phyloP scores from a whole-genome alignment of 371 early-diverging fungal species.

The Hamiltosporidium tvaerminnensis region DNA sequence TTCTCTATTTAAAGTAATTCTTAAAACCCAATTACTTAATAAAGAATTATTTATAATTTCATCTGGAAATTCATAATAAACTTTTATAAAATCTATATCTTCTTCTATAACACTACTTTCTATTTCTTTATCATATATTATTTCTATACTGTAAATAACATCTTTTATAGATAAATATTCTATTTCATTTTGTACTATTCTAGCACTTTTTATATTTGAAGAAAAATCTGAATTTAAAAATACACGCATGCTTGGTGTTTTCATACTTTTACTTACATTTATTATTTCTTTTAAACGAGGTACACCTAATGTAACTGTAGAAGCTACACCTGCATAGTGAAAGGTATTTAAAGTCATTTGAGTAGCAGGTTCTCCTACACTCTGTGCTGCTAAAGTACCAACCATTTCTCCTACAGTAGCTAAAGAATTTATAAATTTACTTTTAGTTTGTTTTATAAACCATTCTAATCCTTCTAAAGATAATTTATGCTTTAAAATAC shows the following conservation, averaged over 20 bases:
- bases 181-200: constrained; percentile 68
- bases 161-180: constrained; percentile 75
- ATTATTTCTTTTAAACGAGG: constrained; percentile 98
- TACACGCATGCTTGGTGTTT: constrained; percentile 78
- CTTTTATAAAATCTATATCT: constrained; percentile 74
- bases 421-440: constrained; percentile 67
- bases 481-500: constrained; percentile 20
- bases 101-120: constrained; percentile 65
- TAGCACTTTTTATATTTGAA: constrained; percentile 65
- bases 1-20: constrained; percentile 66
- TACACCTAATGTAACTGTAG: constrained; percentile 91
- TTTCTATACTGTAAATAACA: constrained; percentile 67
- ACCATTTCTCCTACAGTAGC: constrained; percentile 97
- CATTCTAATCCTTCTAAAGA: constrained; percentile 69
- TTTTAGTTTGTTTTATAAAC: constrained; percentile 74
- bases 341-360: constrained; percentile 99
- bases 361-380: constrained; percentile 98
- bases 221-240: constrained; percentile 64
- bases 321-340: constrained; percentile 95
- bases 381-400: constrained; percentile 92
- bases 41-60: constrained; percentile 55
- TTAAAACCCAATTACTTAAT: constrained; percentile 69
- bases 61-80: constrained; percentile 70
- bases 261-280: constrained; percentile 86
- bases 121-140: constrained; percentile 82